Conservation (phyloP, 73 alveolate species). For the Uronychia binucleata region DNA sequence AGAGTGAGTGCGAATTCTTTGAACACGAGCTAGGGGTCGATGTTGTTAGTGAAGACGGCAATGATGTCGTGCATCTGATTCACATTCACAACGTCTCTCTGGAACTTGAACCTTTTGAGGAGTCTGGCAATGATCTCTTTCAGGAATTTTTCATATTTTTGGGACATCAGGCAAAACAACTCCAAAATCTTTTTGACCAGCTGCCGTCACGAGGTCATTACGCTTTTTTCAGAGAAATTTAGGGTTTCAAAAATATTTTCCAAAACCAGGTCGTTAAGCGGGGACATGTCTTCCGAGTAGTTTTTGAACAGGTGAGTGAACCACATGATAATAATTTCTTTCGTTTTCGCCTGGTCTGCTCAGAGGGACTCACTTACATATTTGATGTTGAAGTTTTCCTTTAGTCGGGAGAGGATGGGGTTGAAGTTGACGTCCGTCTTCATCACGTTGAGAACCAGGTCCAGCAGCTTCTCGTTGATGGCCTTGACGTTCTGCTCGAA, state of each 20-base stretch:
- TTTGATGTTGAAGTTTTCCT: constrained; percentile 25
- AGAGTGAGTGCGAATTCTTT: constrained; percentile 51
- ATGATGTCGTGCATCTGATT: constrained; percentile 48
- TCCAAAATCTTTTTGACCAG: constrained; percentile 51
- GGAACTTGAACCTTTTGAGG: constrained; percentile 29
- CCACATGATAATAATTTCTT: constrained; percentile 63
- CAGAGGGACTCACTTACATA: background rate
- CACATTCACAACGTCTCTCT: constrained; percentile 40
- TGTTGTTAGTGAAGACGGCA: constrained; percentile 43
- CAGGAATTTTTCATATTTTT: constrained; percentile 53
- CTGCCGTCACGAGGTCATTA: background rate
- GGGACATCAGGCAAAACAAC: constrained; percentile 49
- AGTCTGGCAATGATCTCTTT: constrained; percentile 54
- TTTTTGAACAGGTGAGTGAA: constrained; percentile 52
- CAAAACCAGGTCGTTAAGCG: constrained; percentile 38
- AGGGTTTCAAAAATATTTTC: constrained; percentile 54
- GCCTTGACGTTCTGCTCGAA: background rate
- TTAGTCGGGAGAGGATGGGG: constrained; percentile 28
- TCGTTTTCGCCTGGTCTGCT: constrained; percentile 24
- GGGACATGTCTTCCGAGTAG: constrained; percentile 46
- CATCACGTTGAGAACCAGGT: constrained; percentile 39
- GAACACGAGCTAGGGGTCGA: constrained; percentile 54
- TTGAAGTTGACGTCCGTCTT: constrained; percentile 34
- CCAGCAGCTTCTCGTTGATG: constrained; percentile 37
- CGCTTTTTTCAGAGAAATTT: constrained; percentile 44